phyloP scores from a whole-genome alignment of 805 yeast species.

The Wickerhamomyces hampshirensis region DNA sequence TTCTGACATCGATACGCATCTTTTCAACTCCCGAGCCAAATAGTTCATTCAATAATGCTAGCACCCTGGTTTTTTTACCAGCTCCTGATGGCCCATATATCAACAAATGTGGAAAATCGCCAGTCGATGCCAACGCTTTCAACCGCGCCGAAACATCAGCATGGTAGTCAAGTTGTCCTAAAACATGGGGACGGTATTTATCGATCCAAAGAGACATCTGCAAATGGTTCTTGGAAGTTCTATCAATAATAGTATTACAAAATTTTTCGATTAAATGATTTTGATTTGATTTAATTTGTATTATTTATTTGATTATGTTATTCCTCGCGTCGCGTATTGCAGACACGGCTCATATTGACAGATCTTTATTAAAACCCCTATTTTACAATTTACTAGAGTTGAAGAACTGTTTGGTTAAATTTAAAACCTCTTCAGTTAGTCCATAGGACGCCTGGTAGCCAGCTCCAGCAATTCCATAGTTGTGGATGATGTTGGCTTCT shows the following conservation, averaged over 20 bases:
- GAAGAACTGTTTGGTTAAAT: constrained; percentile 27
- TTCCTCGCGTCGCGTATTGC: no score
- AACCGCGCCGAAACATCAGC: constrained; percentile 57
- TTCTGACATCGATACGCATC: constrained; percentile 84
- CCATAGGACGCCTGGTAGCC: constrained; percentile 77
- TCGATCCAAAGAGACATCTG: constrained; percentile 95
- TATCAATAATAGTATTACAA: no score
- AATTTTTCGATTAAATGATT: no score
- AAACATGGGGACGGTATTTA: constrained; percentile 74
- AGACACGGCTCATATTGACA: no score
- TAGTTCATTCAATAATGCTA: constrained; percentile 71
- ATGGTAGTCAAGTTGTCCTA: constrained; percentile 66
- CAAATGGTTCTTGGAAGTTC: constrained; percentile 2
- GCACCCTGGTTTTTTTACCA: constrained; percentile 92
- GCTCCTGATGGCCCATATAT: constrained; percentile 96
- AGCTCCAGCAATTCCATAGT: constrained; percentile 71
- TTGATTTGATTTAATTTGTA: no score
- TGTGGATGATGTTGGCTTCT: constrained; percentile 45
- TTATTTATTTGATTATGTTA: no score
- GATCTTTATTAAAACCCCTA: no score
- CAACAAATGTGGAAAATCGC: constrained; percentile 89
- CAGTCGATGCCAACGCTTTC: constrained; percentile 56
- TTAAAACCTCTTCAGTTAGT: constrained; percentile 45
- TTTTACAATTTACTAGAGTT: constrained; percentile 6
- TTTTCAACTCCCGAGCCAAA: constrained; percentile 82